Evolutionary conservation across 75 land plant genomes (phyloP), one percentile per base, ranked within the genome.

Genomic region (Azolla pinnata): DNA sequence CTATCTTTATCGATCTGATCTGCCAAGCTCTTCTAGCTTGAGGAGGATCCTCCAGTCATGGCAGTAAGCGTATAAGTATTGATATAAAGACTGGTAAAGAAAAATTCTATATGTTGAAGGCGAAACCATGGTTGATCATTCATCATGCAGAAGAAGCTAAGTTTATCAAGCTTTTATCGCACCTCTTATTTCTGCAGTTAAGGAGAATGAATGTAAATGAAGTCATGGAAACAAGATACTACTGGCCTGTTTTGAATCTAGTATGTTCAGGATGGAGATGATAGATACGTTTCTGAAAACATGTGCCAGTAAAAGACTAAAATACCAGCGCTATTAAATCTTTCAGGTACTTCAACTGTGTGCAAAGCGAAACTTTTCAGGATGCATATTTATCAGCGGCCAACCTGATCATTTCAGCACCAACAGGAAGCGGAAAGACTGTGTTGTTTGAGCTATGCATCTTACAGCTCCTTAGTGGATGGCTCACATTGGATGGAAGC

Each of bases 401-500:
- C 50, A 92, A 88, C 70, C 82, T 88, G 86, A 89, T 88, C 20
- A 74, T 92, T 49, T 88, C 95, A 46, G 92, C 97, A 54, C 97
- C 97, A 47, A 92, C 97, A 54, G 97, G 97, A 54, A 92, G 97
- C 63, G 97, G 97, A 27, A 92, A 92, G 70, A 92, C 97, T 26
- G 89, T 84, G 29, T 80, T 91, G n/a, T 91, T 91, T 74, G 93
- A 91, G 71, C 81, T 91, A 31, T 88, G 93, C 77, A 84, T 91
- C 67, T 60, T 91, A 59, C 79, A 81, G 67, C 84, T 91, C 59
- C 80, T 87, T 7, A 73, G 76, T 19, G 74, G 67, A 40, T 88
- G 66, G 55, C 70, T 91, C 31, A 71, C 86, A 24, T 54, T 57
- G 31, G 88, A 77, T 12, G 85, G 81, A 30, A 70, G 73, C 33